Conservation (phyloP, 305 asterid genomes). For the Petunia hybrid region DNA sequence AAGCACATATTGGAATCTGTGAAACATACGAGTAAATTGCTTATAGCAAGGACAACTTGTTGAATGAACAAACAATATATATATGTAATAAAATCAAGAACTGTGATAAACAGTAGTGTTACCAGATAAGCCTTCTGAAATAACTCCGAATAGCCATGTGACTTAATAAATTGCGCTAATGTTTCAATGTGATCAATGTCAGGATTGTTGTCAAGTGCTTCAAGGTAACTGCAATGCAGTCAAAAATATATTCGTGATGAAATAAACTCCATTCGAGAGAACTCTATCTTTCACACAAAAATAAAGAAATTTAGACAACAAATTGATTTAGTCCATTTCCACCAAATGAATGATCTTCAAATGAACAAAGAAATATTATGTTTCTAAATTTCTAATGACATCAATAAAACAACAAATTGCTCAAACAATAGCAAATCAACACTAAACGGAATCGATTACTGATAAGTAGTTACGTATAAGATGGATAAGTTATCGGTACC, state of each 20-base stretch:
- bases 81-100: no score
- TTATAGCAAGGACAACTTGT: not conserved
- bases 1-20: conserved; percentile 85
- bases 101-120: conserved; percentile 34
- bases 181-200: conserved; percentile 72
- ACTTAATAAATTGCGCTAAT: conserved; percentile 58
- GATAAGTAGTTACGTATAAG: conserved; percentile 35
- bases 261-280: not conserved
- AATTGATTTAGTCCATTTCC: not conserved
- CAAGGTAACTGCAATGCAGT: conserved; percentile 63
- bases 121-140: conserved; percentile 84
- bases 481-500: conserved; percentile 43
- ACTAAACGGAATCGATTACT: not conserved
- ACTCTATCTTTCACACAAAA: not conserved
- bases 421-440: not conserved
- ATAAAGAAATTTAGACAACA: not conserved
- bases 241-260: not conserved
- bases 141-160: conserved; percentile 69
- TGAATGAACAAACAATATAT: not conserved
- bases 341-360: not conserved
- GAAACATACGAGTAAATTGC: conserved; percentile 5
- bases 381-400: not conserved
- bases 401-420: not conserved
- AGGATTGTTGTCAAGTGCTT: conserved; percentile 67
- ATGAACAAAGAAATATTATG: not conserved